Percentiles rank a stretch among this genome's conserved stretches.
Evolutionary conservation across 2,329 filamentous ascomycete species (phyloP).

Genomic region (Beauveria bassiana): DNA sequence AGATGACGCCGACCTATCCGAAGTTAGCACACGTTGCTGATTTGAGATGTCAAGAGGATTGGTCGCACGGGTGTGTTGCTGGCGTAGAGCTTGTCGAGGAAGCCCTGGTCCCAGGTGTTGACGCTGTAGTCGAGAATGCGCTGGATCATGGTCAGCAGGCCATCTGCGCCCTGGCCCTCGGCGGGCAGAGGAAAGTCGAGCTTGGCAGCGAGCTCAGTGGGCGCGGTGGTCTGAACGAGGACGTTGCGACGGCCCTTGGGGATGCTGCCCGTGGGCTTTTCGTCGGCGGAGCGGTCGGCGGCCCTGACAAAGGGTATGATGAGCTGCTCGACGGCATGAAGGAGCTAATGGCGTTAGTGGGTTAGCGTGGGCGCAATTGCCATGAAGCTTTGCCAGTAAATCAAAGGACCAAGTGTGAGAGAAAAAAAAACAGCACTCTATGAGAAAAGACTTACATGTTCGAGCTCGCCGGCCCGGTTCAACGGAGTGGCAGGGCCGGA

Average conservation of each 20-base stretch:
- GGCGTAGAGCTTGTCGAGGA: constrained; percentile 92
- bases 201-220: constrained; percentile 47
- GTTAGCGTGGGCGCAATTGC: too few species aligned
- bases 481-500: not conserved
- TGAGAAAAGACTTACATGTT: constrained; percentile 40
- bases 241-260: constrained; percentile 41
- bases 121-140: constrained; percentile 77
- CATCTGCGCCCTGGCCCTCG: constrained; percentile 58
- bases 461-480: constrained; percentile 20
- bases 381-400: too few species aligned
- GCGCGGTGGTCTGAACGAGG: constrained; percentile 56
- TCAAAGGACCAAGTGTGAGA: too few species aligned
- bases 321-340: constrained; percentile 58
- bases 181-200: constrained; percentile 52
- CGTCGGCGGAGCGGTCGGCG: constrained; percentile 56
- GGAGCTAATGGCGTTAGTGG: constrained; percentile 40
- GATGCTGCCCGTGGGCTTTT: constrained; percentile 42
- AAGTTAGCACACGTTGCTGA: constrained; percentile 6
- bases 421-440: too few species aligned
- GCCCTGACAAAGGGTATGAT: constrained; percentile 63
- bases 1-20: constrained; percentile 68
- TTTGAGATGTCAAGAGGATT: constrained; percentile 22
- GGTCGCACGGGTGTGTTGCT: constrained; percentile 66
- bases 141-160: constrained; percentile 62
- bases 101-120: constrained; percentile 98